Evolutionary conservation across 106 monocot species (phyloP).

Genomic region (Triglochin maritima): DNA sequence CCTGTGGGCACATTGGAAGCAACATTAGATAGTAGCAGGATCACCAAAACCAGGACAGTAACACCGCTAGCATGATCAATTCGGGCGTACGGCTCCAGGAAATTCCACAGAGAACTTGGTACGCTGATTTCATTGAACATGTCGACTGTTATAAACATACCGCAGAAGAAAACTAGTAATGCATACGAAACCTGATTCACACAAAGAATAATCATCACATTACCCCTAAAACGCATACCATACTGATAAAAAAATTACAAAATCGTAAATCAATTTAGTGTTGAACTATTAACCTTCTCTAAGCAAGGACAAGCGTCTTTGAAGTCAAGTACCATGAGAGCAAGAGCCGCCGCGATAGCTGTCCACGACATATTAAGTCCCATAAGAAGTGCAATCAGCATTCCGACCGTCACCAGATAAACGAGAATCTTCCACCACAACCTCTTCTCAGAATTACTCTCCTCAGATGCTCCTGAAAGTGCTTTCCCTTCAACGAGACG

Average conservation of each 20-base stretch:
- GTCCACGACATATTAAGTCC: conserved; percentile 92
- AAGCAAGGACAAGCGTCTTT: conserved; percentile 71
- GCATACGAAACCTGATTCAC: conserved; percentile 65
- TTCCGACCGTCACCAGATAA: conserved; percentile 62
- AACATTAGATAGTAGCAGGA: conserved; percentile 77
- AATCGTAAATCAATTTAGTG: neutral
- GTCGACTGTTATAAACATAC: conserved; percentile 87
- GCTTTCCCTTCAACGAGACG: conserved; percentile 25
- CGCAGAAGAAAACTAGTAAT: conserved; percentile 78
- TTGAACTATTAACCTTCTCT: conserved; percentile 58
- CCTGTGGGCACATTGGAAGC: conserved; percentile 93
- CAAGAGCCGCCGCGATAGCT: conserved; percentile 83
- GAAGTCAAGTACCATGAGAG: conserved; percentile 81
- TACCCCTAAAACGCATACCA: no score
- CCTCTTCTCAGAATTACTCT: conserved; percentile 22
- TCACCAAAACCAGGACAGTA: conserved; percentile 45
- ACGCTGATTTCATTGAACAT: conserved; percentile 81
- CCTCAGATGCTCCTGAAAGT: neutral
- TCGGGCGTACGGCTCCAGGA: conserved; percentile 59
- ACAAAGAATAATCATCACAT: neutral
- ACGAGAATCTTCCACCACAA: conserved; percentile 53
- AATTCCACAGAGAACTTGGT: conserved; percentile 70
- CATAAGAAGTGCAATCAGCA: conserved; percentile 63
- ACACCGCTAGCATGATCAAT: conserved; percentile 40
- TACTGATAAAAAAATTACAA: neutral